phyloP scores from a whole-genome alignment of 1,139 yeast genomes.

The Magnusiomyces clavatus region DNA sequence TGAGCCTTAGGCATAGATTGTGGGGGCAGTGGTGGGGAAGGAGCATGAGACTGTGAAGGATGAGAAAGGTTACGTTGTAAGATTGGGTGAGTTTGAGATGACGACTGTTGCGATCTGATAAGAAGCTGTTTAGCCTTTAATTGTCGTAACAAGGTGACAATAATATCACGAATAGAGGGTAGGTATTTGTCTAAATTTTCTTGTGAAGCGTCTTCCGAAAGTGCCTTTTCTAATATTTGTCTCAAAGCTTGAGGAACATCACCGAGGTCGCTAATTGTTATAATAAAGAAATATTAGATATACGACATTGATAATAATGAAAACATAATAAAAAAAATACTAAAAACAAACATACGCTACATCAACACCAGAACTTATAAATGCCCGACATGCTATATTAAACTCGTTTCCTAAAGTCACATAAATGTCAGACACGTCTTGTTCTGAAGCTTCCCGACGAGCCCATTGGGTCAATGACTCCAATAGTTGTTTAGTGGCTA shows the following conservation, averaged over 20 bases:
- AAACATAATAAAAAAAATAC: background rate
- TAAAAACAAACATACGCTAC: conserved; percentile 30
- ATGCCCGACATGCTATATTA: conserved; percentile 74
- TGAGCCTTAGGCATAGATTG: conserved; percentile 27
- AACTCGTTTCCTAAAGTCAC: conserved; percentile 92
- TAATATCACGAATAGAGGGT: conserved; percentile 81
- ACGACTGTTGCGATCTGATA: conserved; percentile 11
- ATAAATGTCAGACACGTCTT: conserved; percentile 83
- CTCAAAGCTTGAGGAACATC: conserved; percentile 72
- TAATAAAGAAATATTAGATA: no score
- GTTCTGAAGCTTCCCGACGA: conserved; percentile 63
- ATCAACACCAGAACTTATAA: conserved; percentile 59
- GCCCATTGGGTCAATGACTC: conserved; percentile 93
- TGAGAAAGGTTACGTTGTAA: conserved; percentile 3
- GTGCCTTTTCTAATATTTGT: conserved; percentile 73
- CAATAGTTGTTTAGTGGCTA: conserved; percentile 80
- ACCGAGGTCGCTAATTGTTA: conserved; percentile 51
- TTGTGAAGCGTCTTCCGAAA: conserved; percentile 81
- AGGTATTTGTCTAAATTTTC: conserved; percentile 71
- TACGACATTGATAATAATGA: no score
- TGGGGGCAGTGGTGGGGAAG: conserved; percentile 1
- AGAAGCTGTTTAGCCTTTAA: conserved; percentile 65
- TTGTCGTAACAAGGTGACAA: conserved; percentile 71
- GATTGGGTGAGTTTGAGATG: background rate
- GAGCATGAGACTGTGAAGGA: background rate